Base-by-base conservation (phyloP, 805 yeast species). In the Wickerhamomyces strasburgensis region DNA sequence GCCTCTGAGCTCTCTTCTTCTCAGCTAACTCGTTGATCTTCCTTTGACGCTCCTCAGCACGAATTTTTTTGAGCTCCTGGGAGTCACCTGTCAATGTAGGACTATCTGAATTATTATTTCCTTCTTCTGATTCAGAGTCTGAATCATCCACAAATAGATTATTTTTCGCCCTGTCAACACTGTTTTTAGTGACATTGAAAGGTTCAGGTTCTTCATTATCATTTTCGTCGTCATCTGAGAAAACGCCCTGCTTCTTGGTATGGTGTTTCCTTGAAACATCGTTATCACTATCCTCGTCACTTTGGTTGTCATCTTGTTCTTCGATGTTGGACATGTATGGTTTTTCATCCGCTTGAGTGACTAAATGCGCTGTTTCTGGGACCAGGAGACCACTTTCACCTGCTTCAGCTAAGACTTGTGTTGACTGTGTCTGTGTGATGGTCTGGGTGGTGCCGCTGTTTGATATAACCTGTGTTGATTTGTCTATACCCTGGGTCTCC, bases 1-100 rank as follows among this genome's bases (percentile, higher is more conserved):
- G 32, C 19, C 58, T 41, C 31, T 46, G 46, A 5, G 39, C 32
- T 31, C 42, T 42, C 42, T 49, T 54, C 41, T 51, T 46, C 3
- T 34, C 47, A 5, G 49, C 56, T 6, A 45, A 23, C n/a, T 37
- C 46, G 14, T 41, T 35, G n/a, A 52, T 43, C 33, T 44, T 46
- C 17, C 26, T 32, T 1, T 24, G 41, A 15, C 51, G 40, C 8
- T 36, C 34, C 7, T 33, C 43, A 5, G 31, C 24, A 23, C 35
- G 38, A 13, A 39, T 35, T 19, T 19, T 26, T 13, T 27, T 30
- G 5, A 27, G 19, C 25, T 33, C 35, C 6, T 15, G 19, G 16
- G 2, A 10, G 6, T 6, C 14, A 6, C 15, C n/a, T 9, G 31
- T 17, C 18, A n/a, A 11, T n/a, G 32, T 8, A 23, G 26, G 14